Conservation (phyloP, 495 filamentous ascomycete genomes). For the Aspergillus bertholletiae region DNA sequence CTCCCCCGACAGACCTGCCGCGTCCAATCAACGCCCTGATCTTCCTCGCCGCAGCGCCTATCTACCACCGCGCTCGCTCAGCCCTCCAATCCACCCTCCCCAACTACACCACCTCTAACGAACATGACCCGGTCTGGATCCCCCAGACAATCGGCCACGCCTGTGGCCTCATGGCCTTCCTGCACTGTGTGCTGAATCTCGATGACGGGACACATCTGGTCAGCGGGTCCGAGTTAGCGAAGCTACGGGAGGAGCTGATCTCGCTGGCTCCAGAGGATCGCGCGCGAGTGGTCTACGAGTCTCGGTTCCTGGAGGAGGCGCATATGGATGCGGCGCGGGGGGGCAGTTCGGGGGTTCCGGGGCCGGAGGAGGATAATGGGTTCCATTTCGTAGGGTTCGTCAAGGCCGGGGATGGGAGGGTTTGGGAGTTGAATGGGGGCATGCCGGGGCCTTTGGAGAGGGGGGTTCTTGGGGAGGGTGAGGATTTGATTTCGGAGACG, state of each 20-base stretch:
- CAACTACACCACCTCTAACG: constrained; percentile 46
- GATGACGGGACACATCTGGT: constrained; percentile 35
- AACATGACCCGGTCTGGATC: constrained; percentile 56
- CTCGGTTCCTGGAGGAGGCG: constrained; percentile 60
- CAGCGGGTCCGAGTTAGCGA: constrained; percentile 26
- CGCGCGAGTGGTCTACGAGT: constrained; percentile 66
- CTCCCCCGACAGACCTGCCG: constrained; percentile 54
- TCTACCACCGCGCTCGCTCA: constrained; percentile 35
- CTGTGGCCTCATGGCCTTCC: constrained; percentile 60
- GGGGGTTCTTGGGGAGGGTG: constrained; percentile 56
- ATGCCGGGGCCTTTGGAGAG: constrained; percentile 70
- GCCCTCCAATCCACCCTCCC: constrained; percentile 28
- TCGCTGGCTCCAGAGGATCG: constrained; percentile 43
- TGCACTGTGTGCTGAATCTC: constrained; percentile 56
- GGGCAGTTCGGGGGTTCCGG: constrained; percentile 66
- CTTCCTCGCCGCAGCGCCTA: constrained; percentile 49
- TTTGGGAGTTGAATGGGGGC: constrained; percentile 83
- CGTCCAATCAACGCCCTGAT: constrained; percentile 57
- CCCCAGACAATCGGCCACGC: constrained; percentile 65
- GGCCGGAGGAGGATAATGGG: constrained; percentile 57
- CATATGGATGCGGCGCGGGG: constrained; percentile 64
- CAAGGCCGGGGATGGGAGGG: constrained; percentile 55
- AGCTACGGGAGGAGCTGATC: constrained; percentile 23
- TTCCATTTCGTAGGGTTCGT: constrained; percentile 82
- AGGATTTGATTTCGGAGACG: constrained; percentile 66